Evolutionary conservation across 1,284 basidiomycete species (phyloP).

Genomic region (Cutaneotrichosporon sp.): DNA sequence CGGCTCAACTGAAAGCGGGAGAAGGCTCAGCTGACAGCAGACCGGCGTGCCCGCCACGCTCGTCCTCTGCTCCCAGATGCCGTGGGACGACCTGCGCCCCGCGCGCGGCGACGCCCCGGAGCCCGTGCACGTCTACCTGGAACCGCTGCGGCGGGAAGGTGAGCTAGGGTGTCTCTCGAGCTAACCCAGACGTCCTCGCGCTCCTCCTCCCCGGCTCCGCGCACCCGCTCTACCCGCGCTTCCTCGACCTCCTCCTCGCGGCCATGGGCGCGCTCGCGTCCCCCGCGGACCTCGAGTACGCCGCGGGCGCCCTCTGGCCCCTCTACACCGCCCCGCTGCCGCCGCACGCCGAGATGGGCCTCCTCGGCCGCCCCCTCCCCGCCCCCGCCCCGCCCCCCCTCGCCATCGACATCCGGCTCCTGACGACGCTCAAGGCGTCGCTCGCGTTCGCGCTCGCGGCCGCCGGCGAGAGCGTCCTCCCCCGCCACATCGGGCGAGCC

Average conservation of each 20-base stretch:
- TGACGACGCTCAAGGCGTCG: conserved; percentile 50
- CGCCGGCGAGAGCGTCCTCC: conserved; percentile 43
- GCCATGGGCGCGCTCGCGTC: conserved; percentile 67
- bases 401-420: conserved; percentile 40
- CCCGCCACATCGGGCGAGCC: conserved; percentile 30
- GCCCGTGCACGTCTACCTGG: conserved; percentile 70
- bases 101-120: conserved; percentile 69
- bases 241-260: conserved; percentile 65
- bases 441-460: conserved; percentile 42
- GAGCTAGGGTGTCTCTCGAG: conserved; percentile 32
- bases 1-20: conserved; percentile 13
- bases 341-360: conserved; percentile 38
- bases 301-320: conserved; percentile 77
- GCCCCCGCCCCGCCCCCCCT: conserved; percentile 32
- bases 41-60: conserved; percentile 59
- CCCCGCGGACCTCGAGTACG: conserved; percentile 65
- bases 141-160: conserved; percentile 65
- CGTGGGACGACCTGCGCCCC: conserved; percentile 75
- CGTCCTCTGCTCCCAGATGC: conserved; percentile 66
- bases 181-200: conserved; percentile 48
- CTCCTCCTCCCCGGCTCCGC: conserved; percentile 33
- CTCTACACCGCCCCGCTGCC: conserved; percentile 52
- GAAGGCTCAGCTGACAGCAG: conserved; percentile 20
- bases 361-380: conserved; percentile 29
- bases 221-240: conserved; percentile 66